Evolutionary conservation across 106 monocot species (phyloP).

Genomic region (Dendrobium chrysotoxum): DNA sequence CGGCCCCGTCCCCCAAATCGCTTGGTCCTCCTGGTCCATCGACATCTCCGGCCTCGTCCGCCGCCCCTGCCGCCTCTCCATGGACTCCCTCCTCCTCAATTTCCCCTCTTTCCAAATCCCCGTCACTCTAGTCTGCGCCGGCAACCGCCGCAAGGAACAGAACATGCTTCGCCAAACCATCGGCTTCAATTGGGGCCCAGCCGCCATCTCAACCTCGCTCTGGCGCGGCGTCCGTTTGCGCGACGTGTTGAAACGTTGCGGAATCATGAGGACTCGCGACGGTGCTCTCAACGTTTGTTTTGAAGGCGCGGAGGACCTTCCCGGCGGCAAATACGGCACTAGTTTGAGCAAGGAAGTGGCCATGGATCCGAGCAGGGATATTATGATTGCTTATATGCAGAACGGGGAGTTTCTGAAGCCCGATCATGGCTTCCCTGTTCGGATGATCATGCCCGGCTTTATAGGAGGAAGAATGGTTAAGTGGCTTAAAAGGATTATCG

Average conservation of each 20-base stretch:
- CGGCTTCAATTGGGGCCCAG: conserved; percentile 93
- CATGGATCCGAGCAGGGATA: conserved; percentile 72
- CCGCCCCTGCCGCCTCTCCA: conserved; percentile 38
- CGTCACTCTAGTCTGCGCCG: conserved; percentile 90
- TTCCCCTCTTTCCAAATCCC: conserved; percentile 65
- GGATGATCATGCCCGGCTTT: conserved; percentile 85
- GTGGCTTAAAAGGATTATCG: conserved; percentile 75
- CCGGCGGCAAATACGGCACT: conserved; percentile 88
- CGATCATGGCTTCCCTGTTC: conserved; percentile 86
- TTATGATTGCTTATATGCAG: conserved; percentile 89
- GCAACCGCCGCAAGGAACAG: conserved; percentile 95
- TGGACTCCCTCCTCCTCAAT: conserved; percentile 47
- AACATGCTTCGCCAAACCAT: conserved; percentile 80
- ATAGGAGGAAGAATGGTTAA: conserved; percentile 98
- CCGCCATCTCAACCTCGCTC: conserved; percentile 66
- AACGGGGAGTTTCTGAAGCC: conserved; percentile 74
- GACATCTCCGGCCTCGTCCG: conserved; percentile 59
- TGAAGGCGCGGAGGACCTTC: conserved; percentile 89
- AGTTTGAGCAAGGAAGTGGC: conserved; percentile 66
- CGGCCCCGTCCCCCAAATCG: conserved; percentile 57
- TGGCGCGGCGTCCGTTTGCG: conserved; percentile 77
- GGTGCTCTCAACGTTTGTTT: conserved; percentile 70
- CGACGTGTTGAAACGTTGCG: conserved; percentile 61
- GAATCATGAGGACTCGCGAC: conserved; percentile 21
- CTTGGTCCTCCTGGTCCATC: conserved; percentile 61